Base-by-base conservation (phyloP, 345 rosid genomes). In the Eucalyptus curtisii region DNA sequence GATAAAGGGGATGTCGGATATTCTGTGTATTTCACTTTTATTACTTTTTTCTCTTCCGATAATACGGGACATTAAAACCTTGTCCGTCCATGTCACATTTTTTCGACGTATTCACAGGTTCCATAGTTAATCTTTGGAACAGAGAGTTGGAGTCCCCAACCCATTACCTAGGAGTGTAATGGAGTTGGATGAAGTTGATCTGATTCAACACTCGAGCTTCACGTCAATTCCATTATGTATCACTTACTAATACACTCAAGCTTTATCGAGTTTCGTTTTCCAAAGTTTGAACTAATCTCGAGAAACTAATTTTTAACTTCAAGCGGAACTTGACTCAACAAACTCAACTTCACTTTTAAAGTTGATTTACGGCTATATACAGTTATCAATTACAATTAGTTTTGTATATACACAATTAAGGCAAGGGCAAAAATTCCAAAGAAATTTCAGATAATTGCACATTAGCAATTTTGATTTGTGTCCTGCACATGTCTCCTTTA, bases 241-340 rank as follows among this genome's bases (percentile, higher is more conserved):
- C 5, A 0, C 45, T 5, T 37, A 11, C 81, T 19, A 2, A 17
- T 20, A 37, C 4, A 40, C 13, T 71, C 27, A 1, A 37, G 3
- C 82, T 71, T 19, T 37, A 37, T 37, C 13, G 24, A 68, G 80
- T 7, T 68, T 2, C 1, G 9, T 37, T 19, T 61, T 37, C n/a
- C 7, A 71, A 71, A 33, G 45, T 33, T 37, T 37, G 81, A 71
- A 10, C 45, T 37, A 19, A 19, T 37, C 0, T 37, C 13, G 1
- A 71, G 27, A 71, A 37, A 71, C 2, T 37, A 71, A 13, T 10
- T 37, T 33, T 33, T 10, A 37, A 10, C 14, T 71, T 71, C 45
- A 31, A 71, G 14, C 0, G 3, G 22, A 22, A 71, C 45, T 17
- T 3, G 0, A 71, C 80, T 57, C 1, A 5, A 57, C 1, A 31